Evolutionary conservation across 768 basidiomycete genomes (phyloP), one percentile per base, ranked within the genome.

Genomic region (Leccinum broughii): DNA sequence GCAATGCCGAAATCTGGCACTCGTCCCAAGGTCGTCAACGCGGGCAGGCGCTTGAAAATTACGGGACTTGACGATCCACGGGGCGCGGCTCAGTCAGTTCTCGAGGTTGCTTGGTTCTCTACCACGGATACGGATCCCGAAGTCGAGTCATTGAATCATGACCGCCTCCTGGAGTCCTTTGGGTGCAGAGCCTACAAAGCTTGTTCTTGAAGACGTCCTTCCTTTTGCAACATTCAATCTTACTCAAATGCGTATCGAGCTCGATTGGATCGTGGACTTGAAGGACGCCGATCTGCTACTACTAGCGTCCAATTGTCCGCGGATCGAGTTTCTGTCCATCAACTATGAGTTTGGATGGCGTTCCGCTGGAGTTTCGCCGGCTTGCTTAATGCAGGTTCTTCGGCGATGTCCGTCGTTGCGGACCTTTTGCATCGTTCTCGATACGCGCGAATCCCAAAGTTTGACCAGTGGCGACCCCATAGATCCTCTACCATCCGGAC

Each of bases 61-160:
- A 76, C 82, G 0, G 75, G 81, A 11, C 81, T 87, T 61, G 0
- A 82, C 83, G 1, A 86, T 95, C 15, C 93, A 98, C 65, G 82
- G 84, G 3, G 84, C 88, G 24, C 81, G 93, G 34, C 75, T 98
- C 24, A 81, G 28, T 82, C 88, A 0, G 71, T 95, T 55, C 77
- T 94, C n/a, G 91, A 97, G 65, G 80, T 90, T 4, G 85, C 84
- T 0, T 90, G 92, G 86, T 91, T 90, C 69, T 84, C 84, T 2
- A 77, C 82, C 0, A 69, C 80, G 6, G 85, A 86, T 62, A 81
- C 80, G 44, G 75, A 81, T 54, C 61, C 75, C 3, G 87, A 89
- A 65, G 75, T 87, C 8, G 74, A 80, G 35, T 79, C 81, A 1
- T 88, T 95, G 28, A 28, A 28, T 28, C 28, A 28, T 28, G 28